Conservation (phyloP, 257 asterid species). For the Lycium ferocissimum region DNA sequence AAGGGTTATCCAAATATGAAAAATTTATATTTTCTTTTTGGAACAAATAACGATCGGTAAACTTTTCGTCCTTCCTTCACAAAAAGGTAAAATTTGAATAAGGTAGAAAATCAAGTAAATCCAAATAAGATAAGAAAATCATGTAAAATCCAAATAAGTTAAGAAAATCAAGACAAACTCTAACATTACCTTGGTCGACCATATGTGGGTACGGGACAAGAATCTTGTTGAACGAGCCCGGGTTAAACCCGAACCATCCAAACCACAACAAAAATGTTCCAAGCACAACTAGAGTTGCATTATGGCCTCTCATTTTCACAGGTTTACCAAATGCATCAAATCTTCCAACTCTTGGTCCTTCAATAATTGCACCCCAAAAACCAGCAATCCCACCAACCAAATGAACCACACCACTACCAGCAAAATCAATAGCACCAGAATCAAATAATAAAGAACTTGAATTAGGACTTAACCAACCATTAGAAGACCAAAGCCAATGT, state of each 20-base stretch:
- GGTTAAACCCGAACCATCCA: constrained; percentile 94
- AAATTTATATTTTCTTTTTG: too few species aligned
- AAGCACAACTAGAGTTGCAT: constrained; percentile 72
- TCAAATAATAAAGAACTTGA: constrained; percentile 59
- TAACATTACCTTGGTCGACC: constrained; percentile 55
- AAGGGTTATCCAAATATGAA: too few species aligned
- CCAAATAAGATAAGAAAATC: too few species aligned
- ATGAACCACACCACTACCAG: constrained; percentile 92
- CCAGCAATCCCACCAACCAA: constrained; percentile 96
- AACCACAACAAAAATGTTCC: constrained; percentile 84
- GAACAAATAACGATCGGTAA: too few species aligned
- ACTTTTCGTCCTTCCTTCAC: too few species aligned
- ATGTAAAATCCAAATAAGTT: too few species aligned
- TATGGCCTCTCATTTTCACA: constrained; percentile 71
- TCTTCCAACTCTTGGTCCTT: constrained; percentile 88
- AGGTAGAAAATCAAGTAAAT: too few species aligned
- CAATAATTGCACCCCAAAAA: constrained; percentile 70
- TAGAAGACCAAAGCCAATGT: constrained; percentile 86
- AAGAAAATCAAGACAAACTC: too few species aligned
- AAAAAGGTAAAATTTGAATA: too few species aligned
- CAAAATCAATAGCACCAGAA: constrained; percentile 86
- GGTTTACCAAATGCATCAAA: constrained; percentile 77
- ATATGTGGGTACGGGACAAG: constrained; percentile 48
- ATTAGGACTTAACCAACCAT: constrained; percentile 84
- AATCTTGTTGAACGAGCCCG: constrained; percentile 77